Conservation (phyloP, 805 yeast species). For the Yamadazyma kitorensis region DNA sequence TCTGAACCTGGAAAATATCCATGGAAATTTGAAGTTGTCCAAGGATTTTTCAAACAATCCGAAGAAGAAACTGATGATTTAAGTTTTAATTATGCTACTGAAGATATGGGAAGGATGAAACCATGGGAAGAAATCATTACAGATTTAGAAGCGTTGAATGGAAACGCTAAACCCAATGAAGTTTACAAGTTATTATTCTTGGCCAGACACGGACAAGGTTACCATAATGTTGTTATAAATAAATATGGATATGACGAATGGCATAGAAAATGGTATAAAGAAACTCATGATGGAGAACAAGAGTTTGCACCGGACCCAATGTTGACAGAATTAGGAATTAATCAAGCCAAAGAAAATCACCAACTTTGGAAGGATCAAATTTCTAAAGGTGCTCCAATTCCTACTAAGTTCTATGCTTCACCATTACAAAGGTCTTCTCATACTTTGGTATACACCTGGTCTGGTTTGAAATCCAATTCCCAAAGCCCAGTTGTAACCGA, state of each 20-base stretch:
- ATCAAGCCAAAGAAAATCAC: slow-evolving; percentile 53
- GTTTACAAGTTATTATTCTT: slow-evolving; percentile 48
- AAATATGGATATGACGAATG: slow-evolving; percentile 58
- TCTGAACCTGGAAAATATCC: slow-evolving; percentile 27
- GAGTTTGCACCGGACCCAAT: slow-evolving; percentile 61
- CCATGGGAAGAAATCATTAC: slow-evolving; percentile 38
- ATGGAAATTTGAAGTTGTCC: slow-evolving; percentile 48
- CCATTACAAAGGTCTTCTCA: slow-evolving; percentile 65
- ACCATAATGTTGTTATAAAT: slow-evolving; percentile 54
- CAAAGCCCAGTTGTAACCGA: slow-evolving; percentile 37
- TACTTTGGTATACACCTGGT: slow-evolving; percentile 54
- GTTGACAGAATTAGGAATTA: slow-evolving; percentile 52
- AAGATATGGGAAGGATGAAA: slow-evolving; percentile 43
- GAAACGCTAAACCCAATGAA: slow-evolving; percentile 31
- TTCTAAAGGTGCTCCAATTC: slow-evolving; percentile 51
- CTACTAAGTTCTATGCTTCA: slow-evolving; percentile 53
- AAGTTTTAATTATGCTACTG: slow-evolving; percentile 40
- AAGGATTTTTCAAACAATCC: slow-evolving; percentile 50
- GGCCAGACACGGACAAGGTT: slow-evolving; percentile 72
- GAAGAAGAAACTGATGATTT: slow-evolving; percentile 45
- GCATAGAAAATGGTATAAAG: slow-evolving; percentile 52
- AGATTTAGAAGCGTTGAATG: slow-evolving; percentile 35
- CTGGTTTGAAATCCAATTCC: slow-evolving; percentile 27
- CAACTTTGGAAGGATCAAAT: slow-evolving; percentile 43
- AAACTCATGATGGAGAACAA: slow-evolving; percentile 53